Evolutionary conservation across 176 grass and related monocot species (phyloP).

Genomic region (Carex kokanica): DNA sequence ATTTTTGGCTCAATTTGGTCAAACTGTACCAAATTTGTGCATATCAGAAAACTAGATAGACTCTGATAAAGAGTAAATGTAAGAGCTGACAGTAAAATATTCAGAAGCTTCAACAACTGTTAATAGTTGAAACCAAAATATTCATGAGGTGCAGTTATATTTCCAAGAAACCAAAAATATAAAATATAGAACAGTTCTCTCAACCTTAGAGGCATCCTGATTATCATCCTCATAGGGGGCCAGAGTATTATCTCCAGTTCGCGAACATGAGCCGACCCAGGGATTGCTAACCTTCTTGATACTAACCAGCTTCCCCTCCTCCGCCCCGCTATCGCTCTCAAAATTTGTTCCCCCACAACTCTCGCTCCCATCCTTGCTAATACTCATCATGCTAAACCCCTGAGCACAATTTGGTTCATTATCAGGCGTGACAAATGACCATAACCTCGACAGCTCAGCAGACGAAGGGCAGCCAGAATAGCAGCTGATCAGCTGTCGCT

Average conservation of each 20-base stretch:
- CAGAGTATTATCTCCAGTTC: constrained; percentile 34
- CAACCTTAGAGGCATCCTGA: constrained; percentile 21
- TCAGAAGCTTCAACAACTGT: not conserved
- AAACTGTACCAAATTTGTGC: not conserved
- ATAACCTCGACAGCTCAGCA: constrained; percentile 83
- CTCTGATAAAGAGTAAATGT: not conserved
- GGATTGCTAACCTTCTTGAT: constrained; percentile 38
- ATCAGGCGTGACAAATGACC: constrained; percentile 57
- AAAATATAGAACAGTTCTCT: not conserved
- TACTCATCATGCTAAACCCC: constrained; percentile 85
- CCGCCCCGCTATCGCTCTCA: constrained; percentile 30
- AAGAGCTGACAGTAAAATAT: not conserved
- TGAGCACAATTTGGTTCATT: constrained; percentile 59
- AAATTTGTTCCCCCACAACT: constrained; percentile 36
- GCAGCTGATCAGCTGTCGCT: constrained; percentile 71
- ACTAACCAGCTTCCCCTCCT: constrained; percentile 32
- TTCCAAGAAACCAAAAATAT: not conserved
- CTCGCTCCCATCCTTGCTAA: constrained; percentile 54
- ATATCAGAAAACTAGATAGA: not conserved
- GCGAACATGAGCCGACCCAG: constrained; percentile 50
- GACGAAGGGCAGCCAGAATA: constrained; percentile 87
- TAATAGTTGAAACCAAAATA: not conserved
- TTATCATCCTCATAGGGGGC: constrained; percentile 34
- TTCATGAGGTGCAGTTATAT: not conserved
- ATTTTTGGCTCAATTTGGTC: not conserved